These are phyloP conservation scores for Diaporthe amygdali DNA, from an alignment of 2,329 filamentous ascomycete species.

Conservation along the genomic window DNA sequence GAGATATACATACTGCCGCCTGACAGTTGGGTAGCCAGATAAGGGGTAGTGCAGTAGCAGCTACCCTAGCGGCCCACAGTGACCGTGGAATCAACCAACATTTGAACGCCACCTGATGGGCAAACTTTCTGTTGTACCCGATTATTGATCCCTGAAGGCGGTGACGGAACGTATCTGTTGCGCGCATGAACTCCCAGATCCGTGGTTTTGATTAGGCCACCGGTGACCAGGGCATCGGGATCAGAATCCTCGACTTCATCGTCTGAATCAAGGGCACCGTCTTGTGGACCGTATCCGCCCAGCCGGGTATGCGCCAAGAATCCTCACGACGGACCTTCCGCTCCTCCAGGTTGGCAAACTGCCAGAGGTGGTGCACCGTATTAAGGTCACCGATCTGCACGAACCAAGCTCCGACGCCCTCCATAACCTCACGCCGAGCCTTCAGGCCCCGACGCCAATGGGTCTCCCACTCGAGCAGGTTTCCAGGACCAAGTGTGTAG, in stretches of 20 bases:
- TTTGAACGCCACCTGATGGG: too few relatives aligned
- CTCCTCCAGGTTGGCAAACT: constrained; percentile 96
- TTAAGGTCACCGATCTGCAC: constrained; percentile 98
- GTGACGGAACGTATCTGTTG: neutral
- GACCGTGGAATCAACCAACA: neutral
- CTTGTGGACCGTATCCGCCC: constrained; percentile 97
- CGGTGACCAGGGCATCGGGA: constrained; percentile 96
- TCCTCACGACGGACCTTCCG: constrained; percentile 87
- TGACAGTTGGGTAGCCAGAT: neutral
- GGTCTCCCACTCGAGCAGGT: constrained; percentile 97
- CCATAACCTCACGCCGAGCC: constrained; percentile 95
- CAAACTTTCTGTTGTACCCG: too few relatives aligned
- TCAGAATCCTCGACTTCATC: constrained; percentile 93
- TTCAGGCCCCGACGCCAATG: constrained; percentile 94
- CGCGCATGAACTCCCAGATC: neutral
- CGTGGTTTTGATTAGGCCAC: constrained; percentile 63
- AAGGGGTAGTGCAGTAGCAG: neutral
- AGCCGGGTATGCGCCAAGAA: constrained; percentile 94
- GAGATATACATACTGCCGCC: neutral
- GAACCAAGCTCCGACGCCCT: constrained; percentile 98
- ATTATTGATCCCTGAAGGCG: neutral
- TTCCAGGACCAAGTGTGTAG: constrained; percentile 94
- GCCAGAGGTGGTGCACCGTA: constrained; percentile 97
- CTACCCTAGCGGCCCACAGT: neutral
- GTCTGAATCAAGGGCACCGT: constrained; percentile 95